These are phyloP conservation scores for Penicillium brasilianum DNA, from an alignment of 2,329 filamentous ascomycete species.

Conservation along the genomic window DNA sequence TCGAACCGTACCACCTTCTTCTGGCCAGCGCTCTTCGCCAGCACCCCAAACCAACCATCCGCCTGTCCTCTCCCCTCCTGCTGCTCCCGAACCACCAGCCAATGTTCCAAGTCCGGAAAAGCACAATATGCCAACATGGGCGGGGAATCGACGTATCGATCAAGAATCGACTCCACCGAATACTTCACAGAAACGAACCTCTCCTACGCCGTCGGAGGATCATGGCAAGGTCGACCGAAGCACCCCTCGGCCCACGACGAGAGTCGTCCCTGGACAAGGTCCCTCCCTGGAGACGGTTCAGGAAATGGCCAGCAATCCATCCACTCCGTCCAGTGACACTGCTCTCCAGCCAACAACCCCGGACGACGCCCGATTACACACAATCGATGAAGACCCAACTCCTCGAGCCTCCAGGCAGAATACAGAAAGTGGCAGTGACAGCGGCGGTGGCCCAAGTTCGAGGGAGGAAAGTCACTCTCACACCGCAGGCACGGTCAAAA, in stretches of 20 bases:
- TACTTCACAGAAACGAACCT: conserved; percentile 44
- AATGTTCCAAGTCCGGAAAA: conserved; percentile 71
- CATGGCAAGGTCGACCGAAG: conserved; percentile 44
- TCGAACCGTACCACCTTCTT: conserved; percentile 57
- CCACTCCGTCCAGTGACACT: conserved; percentile 62
- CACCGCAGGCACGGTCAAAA: conserved; percentile 46
- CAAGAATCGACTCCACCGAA: conserved; percentile 41
- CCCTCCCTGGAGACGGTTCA: conserved; percentile 86
- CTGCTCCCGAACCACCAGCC: conserved; percentile 63
- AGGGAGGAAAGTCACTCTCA: conserved; percentile 46
- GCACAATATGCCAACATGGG: conserved; percentile 50
- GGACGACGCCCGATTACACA: conserved; percentile 43
- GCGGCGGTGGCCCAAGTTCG: conserved; percentile 50
- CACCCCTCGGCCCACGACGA: conserved; percentile 58
- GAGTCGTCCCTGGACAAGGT: conserved; percentile 63
- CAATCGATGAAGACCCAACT: conserved; percentile 48
- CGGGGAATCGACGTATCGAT: conserved; percentile 37
- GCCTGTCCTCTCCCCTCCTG: conserved; percentile 63
- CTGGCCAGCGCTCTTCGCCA: conserved; percentile 68
- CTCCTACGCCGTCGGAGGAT: conserved; percentile 33
- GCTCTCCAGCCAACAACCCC: conserved; percentile 47
- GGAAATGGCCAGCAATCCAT: conserved; percentile 76
- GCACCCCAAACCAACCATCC: conserved; percentile 71
- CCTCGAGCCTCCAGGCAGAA: conserved; percentile 48
- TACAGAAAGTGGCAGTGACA: conserved; percentile 65